Percentiles rank a stretch among this genome's conserved stretches.
Evolutionary conservation across 371 early-diverging fungal genomes (phyloP).

Genomic region (Sanchytrium tribonematis): DNA sequence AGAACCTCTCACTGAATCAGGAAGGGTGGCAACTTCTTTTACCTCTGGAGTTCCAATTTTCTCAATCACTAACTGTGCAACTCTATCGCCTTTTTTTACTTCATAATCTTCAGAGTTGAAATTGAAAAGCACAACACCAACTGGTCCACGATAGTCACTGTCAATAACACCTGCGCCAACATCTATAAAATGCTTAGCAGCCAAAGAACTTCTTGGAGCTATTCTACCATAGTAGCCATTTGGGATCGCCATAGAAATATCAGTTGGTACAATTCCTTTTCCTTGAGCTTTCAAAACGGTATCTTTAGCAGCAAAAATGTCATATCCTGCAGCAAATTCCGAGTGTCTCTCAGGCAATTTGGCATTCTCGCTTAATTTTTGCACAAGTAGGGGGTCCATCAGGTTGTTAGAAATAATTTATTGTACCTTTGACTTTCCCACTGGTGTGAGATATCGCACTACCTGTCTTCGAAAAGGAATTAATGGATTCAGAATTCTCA

Average conservation of each 20-base stretch:
- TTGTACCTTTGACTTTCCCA: too few species aligned
- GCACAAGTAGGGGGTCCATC: conserved; percentile 15
- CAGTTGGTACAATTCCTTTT: conserved; percentile 44
- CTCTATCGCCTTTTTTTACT: conserved; percentile 63
- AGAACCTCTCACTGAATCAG: too few species aligned
- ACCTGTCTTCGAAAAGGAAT: too few species aligned
- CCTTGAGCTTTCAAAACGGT: conserved; percentile 37
- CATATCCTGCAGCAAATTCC: conserved; percentile 68
- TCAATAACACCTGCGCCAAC: conserved; percentile 91
- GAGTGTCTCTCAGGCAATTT: conserved; percentile 51
- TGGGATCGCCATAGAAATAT: conserved; percentile 49
- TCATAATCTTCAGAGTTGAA: conserved; percentile 36
- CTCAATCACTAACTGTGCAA: conserved; percentile 88
- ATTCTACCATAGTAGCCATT: conserved; percentile 75
- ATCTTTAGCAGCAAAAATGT: conserved; percentile 29
- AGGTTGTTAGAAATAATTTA: too few species aligned
- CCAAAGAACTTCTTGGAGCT: conserved; percentile 72
- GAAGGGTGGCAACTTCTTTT: conserved; percentile 39
- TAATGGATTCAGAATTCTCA: too few species aligned
- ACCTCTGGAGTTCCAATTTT: conserved; percentile 49
- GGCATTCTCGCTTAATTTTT: conserved; percentile 24
- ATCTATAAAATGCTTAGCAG: conserved; percentile 69
- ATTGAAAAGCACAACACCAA: conserved; percentile 46
- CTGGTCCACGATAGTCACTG: conserved; percentile 58
- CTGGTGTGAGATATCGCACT: too few species aligned